Evolutionary conservation across 768 basidiomycete genomes (phyloP).

Genomic region (Suillus plorans): DNA sequence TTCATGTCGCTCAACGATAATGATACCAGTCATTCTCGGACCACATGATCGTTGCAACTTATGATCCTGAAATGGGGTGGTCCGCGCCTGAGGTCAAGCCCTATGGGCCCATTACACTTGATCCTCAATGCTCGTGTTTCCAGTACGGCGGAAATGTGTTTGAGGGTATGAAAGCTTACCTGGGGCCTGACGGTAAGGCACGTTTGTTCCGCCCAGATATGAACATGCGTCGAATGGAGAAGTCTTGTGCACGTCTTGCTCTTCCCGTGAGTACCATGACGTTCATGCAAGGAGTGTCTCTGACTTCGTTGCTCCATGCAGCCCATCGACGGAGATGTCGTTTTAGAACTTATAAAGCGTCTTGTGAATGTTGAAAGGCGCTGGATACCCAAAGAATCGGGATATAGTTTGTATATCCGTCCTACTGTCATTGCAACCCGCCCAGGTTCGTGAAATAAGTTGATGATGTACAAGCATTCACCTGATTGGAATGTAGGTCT

Average conservation of each 20-base stretch:
- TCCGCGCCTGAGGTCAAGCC: constrained; percentile 71
- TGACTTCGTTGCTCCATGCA: constrained; percentile 6
- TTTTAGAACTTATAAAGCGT: constrained; percentile 57
- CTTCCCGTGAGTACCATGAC: constrained; percentile 52
- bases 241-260: constrained; percentile 68
- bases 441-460: constrained; percentile 26
- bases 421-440: constrained; percentile 65
- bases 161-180: constrained; percentile 77
- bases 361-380: constrained; percentile 71
- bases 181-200: constrained; percentile 67
- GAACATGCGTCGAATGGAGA: constrained; percentile 82
- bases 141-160: constrained; percentile 63
- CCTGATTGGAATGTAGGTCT: constrained; percentile 35
- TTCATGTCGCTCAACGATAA: constrained; percentile 2
- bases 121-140: constrained; percentile 54
- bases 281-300: neutral
- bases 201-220: constrained; percentile 79
- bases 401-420: constrained; percentile 85
- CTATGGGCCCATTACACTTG: constrained; percentile 57
- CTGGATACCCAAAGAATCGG: constrained; percentile 78
- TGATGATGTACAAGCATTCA: neutral
- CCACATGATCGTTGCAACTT: constrained; percentile 75
- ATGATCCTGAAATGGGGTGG: constrained; percentile 66
- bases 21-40: constrained; percentile 56
- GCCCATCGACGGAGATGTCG: constrained; percentile 46